Conservation (phyloP, 352 stramenopile species). For the Pythium periplocum region DNA sequence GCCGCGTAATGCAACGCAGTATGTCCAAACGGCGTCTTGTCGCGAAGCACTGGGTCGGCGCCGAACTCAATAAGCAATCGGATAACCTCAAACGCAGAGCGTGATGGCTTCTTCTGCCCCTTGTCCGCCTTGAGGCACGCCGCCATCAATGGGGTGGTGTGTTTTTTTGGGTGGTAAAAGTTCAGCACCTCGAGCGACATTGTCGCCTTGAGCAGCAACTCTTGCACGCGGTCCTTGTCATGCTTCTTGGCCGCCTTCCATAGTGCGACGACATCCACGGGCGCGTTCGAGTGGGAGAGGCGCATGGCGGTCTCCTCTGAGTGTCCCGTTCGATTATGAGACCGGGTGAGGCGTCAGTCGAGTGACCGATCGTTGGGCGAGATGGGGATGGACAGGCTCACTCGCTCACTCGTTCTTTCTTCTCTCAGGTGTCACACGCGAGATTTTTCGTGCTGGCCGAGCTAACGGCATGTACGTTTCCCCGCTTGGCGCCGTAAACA, state of each 20-base stretch:
- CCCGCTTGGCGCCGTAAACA: too few species aligned
- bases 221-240: conserved; percentile 10
- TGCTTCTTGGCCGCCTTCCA: conserved; percentile 21
- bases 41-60: conserved; percentile 31
- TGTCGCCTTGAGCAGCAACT: conserved; percentile 9
- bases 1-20: conserved; percentile 71
- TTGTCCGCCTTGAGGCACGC: conserved; percentile 41
- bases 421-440: too few species aligned
- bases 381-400: too few species aligned
- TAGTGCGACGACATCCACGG: conserved; percentile 9
- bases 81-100: conserved; percentile 27
- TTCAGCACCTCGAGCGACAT: conserved; percentile 27
- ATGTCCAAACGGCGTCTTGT: conserved; percentile 33
- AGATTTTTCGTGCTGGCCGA: too few species aligned
- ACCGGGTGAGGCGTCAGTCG: too few species aligned
- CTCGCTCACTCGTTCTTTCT: too few species aligned
- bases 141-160: conserved; percentile 69
- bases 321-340: too few species aligned
- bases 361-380: too few species aligned
- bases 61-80: conserved; percentile 54
- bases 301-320: too few species aligned
- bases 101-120: conserved; percentile 11
- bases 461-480: too few species aligned
- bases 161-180: conserved; percentile 34
- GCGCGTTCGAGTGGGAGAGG: not conserved